Evolutionary conservation across 164 flowering plant species (phyloP).

Genomic region (Sextonia rubra): DNA sequence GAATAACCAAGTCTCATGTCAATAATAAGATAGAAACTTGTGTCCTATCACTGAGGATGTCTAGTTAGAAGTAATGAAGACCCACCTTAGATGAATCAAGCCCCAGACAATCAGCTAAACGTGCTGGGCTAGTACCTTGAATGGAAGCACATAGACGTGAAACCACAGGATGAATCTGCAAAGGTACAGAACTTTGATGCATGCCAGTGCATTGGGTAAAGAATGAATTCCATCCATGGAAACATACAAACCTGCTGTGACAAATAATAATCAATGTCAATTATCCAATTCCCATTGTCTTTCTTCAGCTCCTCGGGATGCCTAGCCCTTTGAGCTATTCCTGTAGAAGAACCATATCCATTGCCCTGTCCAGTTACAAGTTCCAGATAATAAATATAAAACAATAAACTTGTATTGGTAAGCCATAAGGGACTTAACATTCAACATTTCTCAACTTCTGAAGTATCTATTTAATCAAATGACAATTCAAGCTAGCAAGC

Average conservation of each 20-base stretch:
- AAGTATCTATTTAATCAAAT: no score
- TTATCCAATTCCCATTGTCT: slow-evolving; percentile 72
- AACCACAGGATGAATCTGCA: slow-evolving; percentile 96
- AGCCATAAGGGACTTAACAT: not conserved
- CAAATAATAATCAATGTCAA: slow-evolving; percentile 93
- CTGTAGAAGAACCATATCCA: slow-evolving; percentile 51
- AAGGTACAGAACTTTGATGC: slow-evolving; percentile 6
- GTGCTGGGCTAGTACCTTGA: slow-evolving; percentile 93
- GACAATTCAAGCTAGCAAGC: not conserved
- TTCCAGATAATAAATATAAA: not conserved
- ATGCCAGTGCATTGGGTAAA: not conserved
- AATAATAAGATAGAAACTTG: not conserved
- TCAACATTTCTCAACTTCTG: not conserved
- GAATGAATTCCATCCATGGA: not conserved
- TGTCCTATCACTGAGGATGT: not conserved
- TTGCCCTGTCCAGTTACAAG: slow-evolving; percentile 40
- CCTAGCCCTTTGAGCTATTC: slow-evolving; percentile 94
- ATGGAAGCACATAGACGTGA: slow-evolving; percentile 95
- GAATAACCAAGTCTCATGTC: not conserved
- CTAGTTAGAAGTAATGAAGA: not conserved
- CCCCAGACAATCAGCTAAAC: slow-evolving; percentile 94
- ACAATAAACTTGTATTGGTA: not conserved
- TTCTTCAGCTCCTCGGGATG: slow-evolving; percentile 92
- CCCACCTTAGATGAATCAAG: slow-evolving; percentile 93
- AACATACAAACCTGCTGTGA: slow-evolving; percentile 68